Percentiles rank a stretch among this genome's conserved stretches.
These are phyloP conservation scores for Globisporangium barbulae DNA, from an alignment of 352 stramenopile genomes.

Conservation along the genomic window DNA sequence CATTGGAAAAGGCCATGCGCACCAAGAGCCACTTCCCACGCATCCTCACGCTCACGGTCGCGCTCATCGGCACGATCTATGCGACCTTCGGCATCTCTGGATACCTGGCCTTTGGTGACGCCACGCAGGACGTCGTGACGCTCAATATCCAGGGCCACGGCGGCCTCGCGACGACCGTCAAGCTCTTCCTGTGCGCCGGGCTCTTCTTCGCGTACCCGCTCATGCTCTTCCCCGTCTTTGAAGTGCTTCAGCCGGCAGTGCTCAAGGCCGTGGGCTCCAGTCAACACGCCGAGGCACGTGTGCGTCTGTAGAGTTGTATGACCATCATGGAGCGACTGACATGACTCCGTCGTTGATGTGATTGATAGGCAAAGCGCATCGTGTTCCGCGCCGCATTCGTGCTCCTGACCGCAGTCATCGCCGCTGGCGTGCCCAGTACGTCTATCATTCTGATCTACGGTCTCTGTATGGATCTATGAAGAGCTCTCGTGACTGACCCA, in stretches of 20 bases:
- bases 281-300: neutral
- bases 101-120: slow-evolving; percentile 83
- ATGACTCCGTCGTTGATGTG: neutral
- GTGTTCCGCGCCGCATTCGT: slow-evolving; percentile 45
- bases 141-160: slow-evolving; percentile 75
- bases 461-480: neutral
- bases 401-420: slow-evolving; percentile 23
- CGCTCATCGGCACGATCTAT: slow-evolving; percentile 84
- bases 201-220: slow-evolving; percentile 93
- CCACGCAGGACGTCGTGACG: slow-evolving; percentile 86
- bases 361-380: slow-evolving; percentile 12
- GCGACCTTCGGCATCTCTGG: slow-evolving; percentile 83
- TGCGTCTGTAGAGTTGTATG: neutral
- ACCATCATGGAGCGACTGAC: neutral
- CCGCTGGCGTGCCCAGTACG: slow-evolving; percentile 25
- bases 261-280: slow-evolving; percentile 1
- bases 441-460: neutral
- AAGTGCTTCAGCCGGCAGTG: slow-evolving; percentile 32
- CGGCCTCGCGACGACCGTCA: slow-evolving; percentile 74
- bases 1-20: slow-evolving; percentile 84
- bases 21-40: slow-evolving; percentile 73
- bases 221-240: slow-evolving; percentile 92
- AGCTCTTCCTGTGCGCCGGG: slow-evolving; percentile 81
- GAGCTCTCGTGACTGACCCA: neutral
- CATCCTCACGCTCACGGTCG: slow-evolving; percentile 73